Conservation (phyloP, 768 basidiomycete species). For the Leccinum disarticulatum region DNA sequence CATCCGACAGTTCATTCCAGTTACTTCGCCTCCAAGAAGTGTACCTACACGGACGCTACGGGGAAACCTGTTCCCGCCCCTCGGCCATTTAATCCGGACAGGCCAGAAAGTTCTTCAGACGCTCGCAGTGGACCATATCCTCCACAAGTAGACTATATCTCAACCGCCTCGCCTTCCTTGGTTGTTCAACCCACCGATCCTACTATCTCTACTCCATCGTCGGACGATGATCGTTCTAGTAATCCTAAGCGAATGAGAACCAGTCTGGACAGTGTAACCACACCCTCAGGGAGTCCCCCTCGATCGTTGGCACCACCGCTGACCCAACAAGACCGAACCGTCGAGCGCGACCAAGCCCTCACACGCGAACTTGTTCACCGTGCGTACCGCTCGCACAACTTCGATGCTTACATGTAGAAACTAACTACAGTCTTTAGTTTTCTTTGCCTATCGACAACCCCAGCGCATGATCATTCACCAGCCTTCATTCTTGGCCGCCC, state of each 20-base stretch:
- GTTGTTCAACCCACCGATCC: conserved; percentile 15
- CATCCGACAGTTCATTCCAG: conserved; percentile 36
- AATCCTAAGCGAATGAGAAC: conserved; percentile 50
- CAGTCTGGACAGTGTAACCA: conserved; percentile 39
- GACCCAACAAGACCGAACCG: conserved; percentile 40
- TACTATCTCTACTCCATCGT: conserved; percentile 19
- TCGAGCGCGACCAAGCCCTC: conserved; percentile 57
- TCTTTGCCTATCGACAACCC: conserved; percentile 81
- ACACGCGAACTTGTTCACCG: conserved; percentile 75
- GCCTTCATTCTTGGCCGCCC: conserved; percentile 66
- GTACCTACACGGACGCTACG: conserved; percentile 77
- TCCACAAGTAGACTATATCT: conserved; percentile 15
- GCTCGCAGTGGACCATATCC: conserved; percentile 20
- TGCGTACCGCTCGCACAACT: conserved; percentile 35
- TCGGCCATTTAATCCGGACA: conserved; percentile 47
- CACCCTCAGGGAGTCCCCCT: conserved; percentile 28
- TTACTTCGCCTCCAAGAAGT: conserved; percentile 78
- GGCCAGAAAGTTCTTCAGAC: conserved; percentile 28
- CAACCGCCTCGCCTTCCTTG: conserved; percentile 16
- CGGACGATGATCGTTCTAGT: conserved; percentile 42
- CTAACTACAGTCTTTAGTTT: conserved; percentile 46
- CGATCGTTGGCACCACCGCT: conserved; percentile 38
- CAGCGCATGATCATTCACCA: conserved; percentile 76
- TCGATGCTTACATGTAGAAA: background rate
- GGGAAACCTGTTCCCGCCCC: conserved; percentile 81